phyloP scores from a whole-genome alignment of 352 stramenopile species.

The Phytophthora sp. region DNA sequence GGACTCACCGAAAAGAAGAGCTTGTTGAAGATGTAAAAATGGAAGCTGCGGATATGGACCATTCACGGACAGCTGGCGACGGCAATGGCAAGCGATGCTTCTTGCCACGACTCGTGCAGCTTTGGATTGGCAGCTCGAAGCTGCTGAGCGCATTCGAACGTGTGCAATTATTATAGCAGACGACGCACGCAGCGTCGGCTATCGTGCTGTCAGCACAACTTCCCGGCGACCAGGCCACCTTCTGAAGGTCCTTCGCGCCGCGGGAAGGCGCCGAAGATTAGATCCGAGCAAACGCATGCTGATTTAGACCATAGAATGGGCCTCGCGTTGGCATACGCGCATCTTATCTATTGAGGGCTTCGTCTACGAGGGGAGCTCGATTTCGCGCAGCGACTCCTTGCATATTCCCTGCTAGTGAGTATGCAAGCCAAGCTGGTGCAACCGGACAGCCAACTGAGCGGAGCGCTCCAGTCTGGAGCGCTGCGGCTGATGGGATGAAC shows the following conservation, averaged over 20 bases:
- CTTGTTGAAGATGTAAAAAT: slow-evolving; percentile 16
- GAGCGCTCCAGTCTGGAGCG: too few relatives aligned
- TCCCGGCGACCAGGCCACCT: too few relatives aligned
- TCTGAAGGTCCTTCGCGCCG: not conserved
- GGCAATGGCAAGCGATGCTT: too few relatives aligned
- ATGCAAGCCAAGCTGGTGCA: slow-evolving; percentile 3
- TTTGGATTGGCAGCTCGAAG: too few relatives aligned
- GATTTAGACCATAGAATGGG: slow-evolving; percentile 26
- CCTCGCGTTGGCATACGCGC: slow-evolving; percentile 3
- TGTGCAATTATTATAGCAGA: too few relatives aligned
- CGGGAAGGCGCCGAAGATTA: slow-evolving; percentile 9
- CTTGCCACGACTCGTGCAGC: too few relatives aligned
- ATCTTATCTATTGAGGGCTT: slow-evolving; percentile 8
- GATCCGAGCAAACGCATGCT: slow-evolving; percentile 15
- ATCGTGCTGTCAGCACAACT: too few relatives aligned
- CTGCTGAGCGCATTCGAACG: too few relatives aligned
- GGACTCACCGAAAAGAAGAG: slow-evolving; percentile 15
- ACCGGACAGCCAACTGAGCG: not conserved
- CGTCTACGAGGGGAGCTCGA: slow-evolving; percentile 1
- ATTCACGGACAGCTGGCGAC: slow-evolving; percentile 1
- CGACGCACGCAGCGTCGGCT: not conserved
- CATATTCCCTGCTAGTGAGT: not conserved
- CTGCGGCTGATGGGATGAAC: not conserved
- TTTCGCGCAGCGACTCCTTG: not conserved
- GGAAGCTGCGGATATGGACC: slow-evolving; percentile 14